Conservation (phyloP, 371 early-diverging fungal genomes). For the Rhizomucor miehei region DNA sequence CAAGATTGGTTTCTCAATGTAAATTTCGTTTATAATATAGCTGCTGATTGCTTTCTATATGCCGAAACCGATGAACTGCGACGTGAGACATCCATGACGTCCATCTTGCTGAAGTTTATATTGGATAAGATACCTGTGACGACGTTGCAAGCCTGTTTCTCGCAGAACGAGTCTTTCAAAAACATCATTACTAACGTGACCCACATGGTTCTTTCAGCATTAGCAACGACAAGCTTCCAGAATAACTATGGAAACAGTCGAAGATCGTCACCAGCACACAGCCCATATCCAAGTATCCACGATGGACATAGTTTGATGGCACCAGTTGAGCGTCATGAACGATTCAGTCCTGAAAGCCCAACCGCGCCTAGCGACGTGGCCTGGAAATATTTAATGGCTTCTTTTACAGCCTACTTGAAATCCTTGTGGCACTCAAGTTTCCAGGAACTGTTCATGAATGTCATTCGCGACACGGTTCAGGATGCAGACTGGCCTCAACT, state of each 20-base stretch:
- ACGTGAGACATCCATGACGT: slow-evolving; percentile 13
- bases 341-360: too few relatives aligned
- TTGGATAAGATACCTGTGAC: slow-evolving; percentile 25
- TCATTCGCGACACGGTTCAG: slow-evolving; percentile 26
- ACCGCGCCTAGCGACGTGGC: too few relatives aligned
- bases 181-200: slow-evolving; percentile 18
- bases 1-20: background rate
- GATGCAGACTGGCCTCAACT: slow-evolving; percentile 21
- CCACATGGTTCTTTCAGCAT: slow-evolving; percentile 18
- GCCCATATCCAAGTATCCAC: slow-evolving; percentile 18
- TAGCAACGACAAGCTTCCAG: slow-evolving; percentile 21
- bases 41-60: slow-evolving; percentile 25
- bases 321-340: too few relatives aligned
- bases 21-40: slow-evolving; percentile 8
- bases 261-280: slow-evolving; percentile 15
- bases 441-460: slow-evolving; percentile 25
- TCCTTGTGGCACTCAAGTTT: slow-evolving; percentile 43
- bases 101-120: slow-evolving; percentile 15
- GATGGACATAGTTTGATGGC: too few relatives aligned
- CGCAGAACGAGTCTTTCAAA: slow-evolving; percentile 12
- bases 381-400: background rate
- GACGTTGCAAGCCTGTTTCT: slow-evolving; percentile 11
- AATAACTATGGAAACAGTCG: slow-evolving; percentile 5
- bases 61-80: slow-evolving; percentile 19
- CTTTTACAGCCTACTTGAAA: slow-evolving; percentile 24